Conservation (phyloP, 2,329 filamentous ascomycete genomes). For the Sporothrix euskadiensis region DNA sequence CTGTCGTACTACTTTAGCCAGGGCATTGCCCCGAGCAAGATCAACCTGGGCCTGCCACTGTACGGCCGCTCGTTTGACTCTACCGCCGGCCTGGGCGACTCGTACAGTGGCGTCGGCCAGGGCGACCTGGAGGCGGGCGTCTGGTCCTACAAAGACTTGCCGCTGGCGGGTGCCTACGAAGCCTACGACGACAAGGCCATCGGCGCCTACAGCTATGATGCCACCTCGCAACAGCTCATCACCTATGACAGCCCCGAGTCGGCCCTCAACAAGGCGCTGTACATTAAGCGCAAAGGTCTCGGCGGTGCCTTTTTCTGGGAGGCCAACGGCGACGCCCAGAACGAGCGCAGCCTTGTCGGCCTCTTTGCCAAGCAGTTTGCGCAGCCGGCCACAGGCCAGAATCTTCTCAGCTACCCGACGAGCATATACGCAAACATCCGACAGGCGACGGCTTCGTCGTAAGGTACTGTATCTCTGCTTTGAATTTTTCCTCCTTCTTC, state of each 20-base stretch:
- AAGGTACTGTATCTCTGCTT: neutral
- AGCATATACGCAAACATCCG: constrained; percentile 61
- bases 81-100: constrained; percentile 65
- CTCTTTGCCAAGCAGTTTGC: constrained; percentile 54
- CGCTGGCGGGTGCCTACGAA: constrained; percentile 58
- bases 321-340: constrained; percentile 63
- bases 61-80: constrained; percentile 75
- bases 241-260: constrained; percentile 66
- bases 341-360: constrained; percentile 58
- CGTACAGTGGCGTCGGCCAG: constrained; percentile 63
- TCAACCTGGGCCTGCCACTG: constrained; percentile 74
- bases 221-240: constrained; percentile 60
- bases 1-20: constrained; percentile 62
- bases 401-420: constrained; percentile 56
- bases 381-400: constrained; percentile 51
- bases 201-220: constrained; percentile 73
- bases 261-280: constrained; percentile 62
- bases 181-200: constrained; percentile 57
- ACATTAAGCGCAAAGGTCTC: constrained; percentile 60
- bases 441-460: neutral
- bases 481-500: neutral
- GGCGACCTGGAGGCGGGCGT: constrained; percentile 62
- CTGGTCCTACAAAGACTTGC: constrained; percentile 73
- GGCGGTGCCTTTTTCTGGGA: constrained; percentile 88
- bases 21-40: constrained; percentile 62